phyloP scores from a whole-genome alignment of 2,329 filamentous ascomycete genomes.

The Stagonosporopsis chrysanthemi region DNA sequence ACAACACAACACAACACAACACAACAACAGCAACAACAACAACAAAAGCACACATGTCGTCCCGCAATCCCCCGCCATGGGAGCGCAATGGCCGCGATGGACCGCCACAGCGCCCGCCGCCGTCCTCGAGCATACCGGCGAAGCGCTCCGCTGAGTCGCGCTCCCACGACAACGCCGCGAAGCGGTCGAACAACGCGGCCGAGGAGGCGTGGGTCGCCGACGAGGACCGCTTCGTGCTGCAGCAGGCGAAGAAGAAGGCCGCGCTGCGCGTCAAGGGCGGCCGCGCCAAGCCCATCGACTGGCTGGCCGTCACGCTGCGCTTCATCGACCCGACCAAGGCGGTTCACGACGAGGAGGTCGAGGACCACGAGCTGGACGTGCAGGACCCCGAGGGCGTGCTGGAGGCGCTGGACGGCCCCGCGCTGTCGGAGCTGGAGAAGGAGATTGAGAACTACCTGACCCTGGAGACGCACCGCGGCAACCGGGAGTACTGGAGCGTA shows the following conservation, averaged over 20 bases:
- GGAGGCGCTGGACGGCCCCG: constrained; percentile 69
- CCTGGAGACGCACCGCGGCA: constrained; percentile 78
- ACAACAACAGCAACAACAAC: not conserved
- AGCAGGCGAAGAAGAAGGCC: constrained; percentile 97
- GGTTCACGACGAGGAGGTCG: constrained; percentile 79
- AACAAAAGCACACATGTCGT: constrained; percentile 32
- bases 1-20: too few species aligned
- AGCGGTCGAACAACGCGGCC: constrained; percentile 55
- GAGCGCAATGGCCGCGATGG: constrained; percentile 32
- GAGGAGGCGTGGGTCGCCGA: constrained; percentile 80
- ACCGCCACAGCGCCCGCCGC: constrained; percentile 31
- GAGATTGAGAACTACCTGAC: constrained; percentile 83
- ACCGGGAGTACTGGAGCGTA: constrained; percentile 86
- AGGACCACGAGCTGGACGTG: constrained; percentile 77
- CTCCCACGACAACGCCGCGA: constrained; percentile 48
- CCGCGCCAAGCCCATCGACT: constrained; percentile 90
- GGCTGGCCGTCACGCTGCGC: constrained; percentile 87
- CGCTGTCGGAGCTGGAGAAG: constrained; percentile 78
- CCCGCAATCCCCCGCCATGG: constrained; percentile 47
- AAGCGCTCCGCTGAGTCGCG: constrained; percentile 56
- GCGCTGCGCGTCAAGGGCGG: constrained; percentile 92
- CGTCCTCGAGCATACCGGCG: constrained; percentile 45
- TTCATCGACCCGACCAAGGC: constrained; percentile 87
- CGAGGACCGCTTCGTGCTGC: constrained; percentile 94
- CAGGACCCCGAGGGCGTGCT: constrained; percentile 84